These are phyloP conservation scores for Nitzschia sp. DNA, from an alignment of 108 stramenopile genomes.

Conservation along the genomic window DNA sequence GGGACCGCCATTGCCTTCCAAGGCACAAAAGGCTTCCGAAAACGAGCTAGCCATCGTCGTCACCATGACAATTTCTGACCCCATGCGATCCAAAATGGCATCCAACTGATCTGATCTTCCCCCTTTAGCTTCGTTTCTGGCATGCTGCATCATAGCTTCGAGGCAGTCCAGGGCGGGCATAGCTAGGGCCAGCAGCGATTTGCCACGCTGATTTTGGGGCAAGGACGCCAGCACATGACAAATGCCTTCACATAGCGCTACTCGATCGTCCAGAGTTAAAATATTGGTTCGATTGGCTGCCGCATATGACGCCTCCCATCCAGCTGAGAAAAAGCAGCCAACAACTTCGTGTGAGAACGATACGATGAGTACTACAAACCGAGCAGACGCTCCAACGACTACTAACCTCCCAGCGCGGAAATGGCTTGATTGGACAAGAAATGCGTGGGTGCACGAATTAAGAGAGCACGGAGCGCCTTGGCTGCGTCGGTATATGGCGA, in stretches of 20 bases:
- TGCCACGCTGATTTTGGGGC: conserved; percentile 39
- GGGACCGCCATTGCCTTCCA: conserved; percentile 8
- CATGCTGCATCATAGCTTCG: conserved; percentile 37
- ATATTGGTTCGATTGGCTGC: conserved; percentile 38
- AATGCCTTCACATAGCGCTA: conserved; percentile 50
- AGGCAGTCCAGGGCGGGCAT: conserved; percentile 50
- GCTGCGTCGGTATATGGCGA: conserved; percentile 60
- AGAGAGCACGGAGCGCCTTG: conserved; percentile 39
- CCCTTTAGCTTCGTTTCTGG: conserved; percentile 10
- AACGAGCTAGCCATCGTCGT: conserved; percentile 43
- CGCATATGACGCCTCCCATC: conserved; percentile 52
- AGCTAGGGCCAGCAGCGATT: conserved; percentile 47
- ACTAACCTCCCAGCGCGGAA: conserved; percentile 60
- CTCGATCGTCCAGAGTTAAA: conserved; percentile 52
- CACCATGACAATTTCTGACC: conserved; percentile 55
- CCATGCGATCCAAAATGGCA: conserved; percentile 40
- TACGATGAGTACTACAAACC: background rate
- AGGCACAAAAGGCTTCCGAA: conserved; percentile 20
- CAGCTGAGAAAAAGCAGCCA: conserved; percentile 23
- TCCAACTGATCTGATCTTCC: background rate
- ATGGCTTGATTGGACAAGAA: conserved; percentile 51
- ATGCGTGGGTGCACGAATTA: conserved; percentile 40
- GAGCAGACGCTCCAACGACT: background rate
- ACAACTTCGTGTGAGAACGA: background rate
- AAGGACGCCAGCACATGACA: conserved; percentile 52